Evolutionary conservation across 83 land plant genomes (phyloP).

Genomic region (Thuja plicata): DNA sequence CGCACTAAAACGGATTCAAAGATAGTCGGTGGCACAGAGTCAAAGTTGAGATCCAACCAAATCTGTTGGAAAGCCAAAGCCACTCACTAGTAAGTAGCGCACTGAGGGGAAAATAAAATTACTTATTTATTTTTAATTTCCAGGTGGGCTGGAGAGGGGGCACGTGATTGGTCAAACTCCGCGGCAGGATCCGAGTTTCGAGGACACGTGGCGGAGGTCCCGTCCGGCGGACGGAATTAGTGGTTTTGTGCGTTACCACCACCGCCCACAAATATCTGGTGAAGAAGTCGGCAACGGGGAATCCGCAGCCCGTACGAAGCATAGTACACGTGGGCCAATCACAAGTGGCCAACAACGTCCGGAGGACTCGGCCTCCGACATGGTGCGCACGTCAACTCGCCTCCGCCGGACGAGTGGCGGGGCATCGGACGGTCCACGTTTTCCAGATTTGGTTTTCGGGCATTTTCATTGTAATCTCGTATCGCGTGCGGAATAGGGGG

Average conservation of each 20-base stretch:
- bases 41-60: neutral
- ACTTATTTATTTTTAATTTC: neutral
- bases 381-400: neutral
- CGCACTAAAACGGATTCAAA: neutral
- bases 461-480: neutral
- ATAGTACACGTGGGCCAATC: neutral
- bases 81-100: neutral
- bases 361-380: constrained; percentile 2
- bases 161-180: neutral
- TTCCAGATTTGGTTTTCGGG: neutral
- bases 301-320: neutral
- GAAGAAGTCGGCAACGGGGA: neutral
- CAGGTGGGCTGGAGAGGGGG: neutral
- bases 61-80: neutral
- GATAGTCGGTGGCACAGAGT: neutral
- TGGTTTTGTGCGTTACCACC: neutral
- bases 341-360: neutral
- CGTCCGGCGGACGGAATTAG: neutral
- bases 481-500: neutral
- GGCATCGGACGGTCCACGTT: neutral
- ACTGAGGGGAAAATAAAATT: neutral
- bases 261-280: constrained; percentile 2
- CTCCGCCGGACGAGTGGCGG: neutral
- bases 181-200: neutral
- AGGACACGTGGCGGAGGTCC: neutral